A percentile compares a stretch with the other conserved stretches of the same genome.
phyloP scores from a whole-genome alignment of 1,284 basidiomycete genomes.

The Rhodotorula glutinis region DNA sequence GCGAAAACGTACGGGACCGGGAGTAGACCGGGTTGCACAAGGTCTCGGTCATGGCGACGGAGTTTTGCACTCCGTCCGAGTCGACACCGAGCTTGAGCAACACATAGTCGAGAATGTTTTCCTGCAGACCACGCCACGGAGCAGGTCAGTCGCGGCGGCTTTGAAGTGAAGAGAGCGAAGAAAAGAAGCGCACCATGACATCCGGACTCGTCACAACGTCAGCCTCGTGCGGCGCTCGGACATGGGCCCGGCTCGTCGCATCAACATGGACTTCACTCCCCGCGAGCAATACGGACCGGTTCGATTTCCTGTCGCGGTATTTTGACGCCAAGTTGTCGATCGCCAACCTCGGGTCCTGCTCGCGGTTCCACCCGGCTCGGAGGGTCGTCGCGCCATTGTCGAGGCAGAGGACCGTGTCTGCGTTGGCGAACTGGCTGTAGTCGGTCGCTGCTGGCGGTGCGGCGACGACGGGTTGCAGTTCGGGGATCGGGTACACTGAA shows the following conservation, averaged over 20 bases:
- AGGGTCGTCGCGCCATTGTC: constrained; percentile 80
- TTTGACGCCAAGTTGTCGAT: constrained; percentile 72
- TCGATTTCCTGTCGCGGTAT: constrained; percentile 81
- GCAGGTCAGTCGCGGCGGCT: not conserved
- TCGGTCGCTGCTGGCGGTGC: constrained; percentile 7
- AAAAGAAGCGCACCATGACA: constrained; percentile 70
- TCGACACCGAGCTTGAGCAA: constrained; percentile 78
- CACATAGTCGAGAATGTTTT: constrained; percentile 88
- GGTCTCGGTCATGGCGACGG: constrained; percentile 90
- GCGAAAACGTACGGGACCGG: constrained; percentile 51
- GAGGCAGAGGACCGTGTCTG: constrained; percentile 61
- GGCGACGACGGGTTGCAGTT: constrained; percentile 17
- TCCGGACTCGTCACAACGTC: constrained; percentile 86
- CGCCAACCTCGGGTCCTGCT: constrained; percentile 55
- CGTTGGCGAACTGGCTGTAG: not conserved
- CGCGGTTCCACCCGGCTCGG: constrained; percentile 75
- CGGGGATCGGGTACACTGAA: constrained; percentile 25
- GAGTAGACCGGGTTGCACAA: constrained; percentile 87
- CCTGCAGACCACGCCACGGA: constrained; percentile 56
- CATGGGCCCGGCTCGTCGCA: constrained; percentile 70
- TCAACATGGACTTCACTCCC: constrained; percentile 81
- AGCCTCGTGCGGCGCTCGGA: constrained; percentile 80
- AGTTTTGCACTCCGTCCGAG: constrained; percentile 63
- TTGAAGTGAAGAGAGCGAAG: not conserved
- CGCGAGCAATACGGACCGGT: constrained; percentile 74